Evolutionary conservation across 768 basidiomycete genomes (phyloP), one percentile per base, ranked within the genome.

Genomic region (Crepidotus variabilis): DNA sequence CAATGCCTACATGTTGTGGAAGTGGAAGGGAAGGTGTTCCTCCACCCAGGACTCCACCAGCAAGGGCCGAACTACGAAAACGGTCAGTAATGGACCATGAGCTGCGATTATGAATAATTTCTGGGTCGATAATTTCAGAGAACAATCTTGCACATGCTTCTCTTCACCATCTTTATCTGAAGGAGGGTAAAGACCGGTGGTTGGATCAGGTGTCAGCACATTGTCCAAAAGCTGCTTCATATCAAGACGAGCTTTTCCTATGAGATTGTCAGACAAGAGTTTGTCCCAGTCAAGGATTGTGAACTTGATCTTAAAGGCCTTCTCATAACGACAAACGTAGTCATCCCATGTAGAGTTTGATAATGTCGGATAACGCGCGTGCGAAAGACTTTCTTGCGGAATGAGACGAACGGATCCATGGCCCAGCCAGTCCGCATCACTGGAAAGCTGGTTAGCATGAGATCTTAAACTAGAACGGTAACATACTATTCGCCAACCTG

Each of bases 281-380:
- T 98, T 98, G 71, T 98, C 96, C 96, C 96, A 99, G 68, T 99
- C 96, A 50, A 94, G 85, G 2, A 99, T 84, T 0, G 85, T 82
- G 51, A 97, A 83, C 61, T 92, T 84, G 7, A 94, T 77, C 53
- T 86, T 81, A 76, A 85, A 97, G 9, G 80, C 66, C 8, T 83
- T 84, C 69, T 98, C 95, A 66, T 92, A 94, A 10, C 87, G 77
- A 23, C 93, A 83, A 13, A 98, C 95, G 67, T 97, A 94, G 78
- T 98, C 94, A 59, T 98, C 91, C 92, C 94, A 98, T 1, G 80
- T 79, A 0, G 97, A 97, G 67, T 91, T 93, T 56, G 74, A 0
- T 83, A 86, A 69, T 94, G 92, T 2, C 94, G 83, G 54, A 94
- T 86, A 24, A 94, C 85, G 32, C 90, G 86, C 0, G 95, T 98